A percentile compares a stretch with the other conserved stretches of the same genome.
Evolutionary conservation across 148 eudicot species (phyloP).

Genomic region (Vaccinium corymbosum): DNA sequence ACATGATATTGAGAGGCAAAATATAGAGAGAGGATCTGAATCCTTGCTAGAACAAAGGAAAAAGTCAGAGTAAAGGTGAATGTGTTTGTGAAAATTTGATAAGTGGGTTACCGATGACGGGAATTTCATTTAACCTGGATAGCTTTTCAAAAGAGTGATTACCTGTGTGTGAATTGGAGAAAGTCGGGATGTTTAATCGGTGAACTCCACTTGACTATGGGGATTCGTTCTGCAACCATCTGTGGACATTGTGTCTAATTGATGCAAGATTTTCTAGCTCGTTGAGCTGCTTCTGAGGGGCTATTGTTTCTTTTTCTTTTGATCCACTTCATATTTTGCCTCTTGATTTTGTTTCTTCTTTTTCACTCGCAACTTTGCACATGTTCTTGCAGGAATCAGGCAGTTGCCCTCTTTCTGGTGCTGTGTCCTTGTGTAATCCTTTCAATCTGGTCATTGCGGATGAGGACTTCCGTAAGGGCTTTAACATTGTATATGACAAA

Average conservation of each 20-base stretch:
- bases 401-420: conserved; percentile 76
- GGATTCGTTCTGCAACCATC: not conserved
- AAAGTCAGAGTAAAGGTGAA: not conserved
- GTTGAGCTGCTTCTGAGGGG: conserved; percentile 5
- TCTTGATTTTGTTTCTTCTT: not conserved
- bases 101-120: not conserved
- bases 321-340: not conserved
- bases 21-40: no score
- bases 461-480: conserved; percentile 89
- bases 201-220: not conserved
- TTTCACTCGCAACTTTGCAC: not conserved
- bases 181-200: not conserved
- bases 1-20: no score
- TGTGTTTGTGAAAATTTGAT: not conserved
- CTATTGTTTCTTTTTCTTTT: not conserved
- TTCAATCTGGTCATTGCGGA: conserved; percentile 89
- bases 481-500: conserved; percentile 77
- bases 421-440: conserved; percentile 92
- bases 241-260: not conserved
- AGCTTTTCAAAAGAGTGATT: not conserved
- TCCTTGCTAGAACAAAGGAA: not conserved
- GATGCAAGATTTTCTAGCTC: not conserved
- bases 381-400: conserved; percentile 58
- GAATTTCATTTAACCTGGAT: not conserved
- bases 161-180: not conserved